phyloP scores from a whole-genome alignment of 768 basidiomycete species.

The Trametes cinnabarina region DNA sequence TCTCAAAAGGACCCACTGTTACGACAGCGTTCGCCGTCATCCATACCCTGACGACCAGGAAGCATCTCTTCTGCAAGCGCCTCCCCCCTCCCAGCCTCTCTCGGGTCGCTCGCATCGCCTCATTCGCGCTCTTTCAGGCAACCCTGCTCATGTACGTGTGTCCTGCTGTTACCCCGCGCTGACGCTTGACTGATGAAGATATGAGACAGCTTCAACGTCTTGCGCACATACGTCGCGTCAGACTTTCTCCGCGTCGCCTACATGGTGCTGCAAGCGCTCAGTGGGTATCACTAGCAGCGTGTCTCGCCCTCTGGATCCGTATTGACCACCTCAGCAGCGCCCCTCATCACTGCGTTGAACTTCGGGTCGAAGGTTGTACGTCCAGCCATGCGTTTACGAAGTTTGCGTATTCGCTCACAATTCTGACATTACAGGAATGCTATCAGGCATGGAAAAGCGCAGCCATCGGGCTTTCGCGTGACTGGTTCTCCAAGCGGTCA shows the following conservation, averaged over 20 bases:
- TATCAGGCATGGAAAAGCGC: background rate
- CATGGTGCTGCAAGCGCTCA: background rate
- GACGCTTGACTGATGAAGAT: background rate
- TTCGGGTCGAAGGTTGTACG: slow-evolving; percentile 2
- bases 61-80: background rate
- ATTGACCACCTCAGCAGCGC: slow-evolving; percentile 12
- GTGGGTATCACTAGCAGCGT: background rate
- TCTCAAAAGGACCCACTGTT: background rate
- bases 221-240: background rate
- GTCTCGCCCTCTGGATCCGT: background rate
- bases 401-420: background rate
- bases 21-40: slow-evolving; percentile 9
- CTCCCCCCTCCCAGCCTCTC: background rate
- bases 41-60: background rate
- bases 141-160: slow-evolving; percentile 8
- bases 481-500: background rate
- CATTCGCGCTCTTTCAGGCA: slow-evolving; percentile 11
- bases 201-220: background rate
- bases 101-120: background rate
- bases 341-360: slow-evolving; percentile 18
- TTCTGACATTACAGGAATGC: background rate
- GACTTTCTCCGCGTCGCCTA: background rate
- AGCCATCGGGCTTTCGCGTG: background rate
- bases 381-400: background rate
- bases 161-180: background rate